A percentile compares a stretch with the other conserved stretches of the same genome.
Evolutionary conservation across 768 basidiomycete species (phyloP).

Genomic region (Phylloporus sp.): DNA sequence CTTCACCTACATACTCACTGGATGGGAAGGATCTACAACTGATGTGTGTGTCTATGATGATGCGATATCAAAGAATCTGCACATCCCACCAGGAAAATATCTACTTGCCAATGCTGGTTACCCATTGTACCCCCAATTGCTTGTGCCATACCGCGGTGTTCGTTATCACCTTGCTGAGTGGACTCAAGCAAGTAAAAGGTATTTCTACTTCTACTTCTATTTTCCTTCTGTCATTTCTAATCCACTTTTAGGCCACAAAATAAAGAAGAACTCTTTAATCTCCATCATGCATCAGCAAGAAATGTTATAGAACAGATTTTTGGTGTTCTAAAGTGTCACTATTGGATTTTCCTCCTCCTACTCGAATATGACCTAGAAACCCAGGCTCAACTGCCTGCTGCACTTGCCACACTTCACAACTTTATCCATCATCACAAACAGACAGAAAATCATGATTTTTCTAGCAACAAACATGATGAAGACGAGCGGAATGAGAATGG

Average conservation of each 20-base stretch:
- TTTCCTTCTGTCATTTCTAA: background rate
- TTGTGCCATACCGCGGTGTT: background rate
- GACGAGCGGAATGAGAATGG: too few relatives aligned
- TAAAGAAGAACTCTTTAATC: conserved; percentile 23
- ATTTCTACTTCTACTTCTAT: background rate
- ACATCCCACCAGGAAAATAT: background rate
- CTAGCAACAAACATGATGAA: too few relatives aligned
- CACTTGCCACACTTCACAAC: background rate
- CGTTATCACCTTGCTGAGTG: conserved; percentile 38
- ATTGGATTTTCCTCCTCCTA: conserved; percentile 8
- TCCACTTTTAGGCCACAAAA: conserved; percentile 10
- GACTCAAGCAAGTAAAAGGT: background rate
- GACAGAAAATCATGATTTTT: too few relatives aligned
- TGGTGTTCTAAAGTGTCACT: conserved; percentile 16
- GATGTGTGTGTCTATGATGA: conserved; percentile 27
- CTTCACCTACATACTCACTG: conserved; percentile 31
- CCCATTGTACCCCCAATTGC: background rate
- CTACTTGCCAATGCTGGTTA: background rate
- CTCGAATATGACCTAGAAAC: conserved; percentile 2
- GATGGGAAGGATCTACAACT: conserved; percentile 40
- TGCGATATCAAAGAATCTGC: background rate
- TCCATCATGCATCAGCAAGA: conserved; percentile 15
- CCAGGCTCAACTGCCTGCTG: background rate
- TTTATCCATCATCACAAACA: conserved; percentile 1
- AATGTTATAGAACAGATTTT: conserved; percentile 1